phyloP scores from a whole-genome alignment of 192 early-diverging fungal species.

The Coemansia sp. region DNA sequence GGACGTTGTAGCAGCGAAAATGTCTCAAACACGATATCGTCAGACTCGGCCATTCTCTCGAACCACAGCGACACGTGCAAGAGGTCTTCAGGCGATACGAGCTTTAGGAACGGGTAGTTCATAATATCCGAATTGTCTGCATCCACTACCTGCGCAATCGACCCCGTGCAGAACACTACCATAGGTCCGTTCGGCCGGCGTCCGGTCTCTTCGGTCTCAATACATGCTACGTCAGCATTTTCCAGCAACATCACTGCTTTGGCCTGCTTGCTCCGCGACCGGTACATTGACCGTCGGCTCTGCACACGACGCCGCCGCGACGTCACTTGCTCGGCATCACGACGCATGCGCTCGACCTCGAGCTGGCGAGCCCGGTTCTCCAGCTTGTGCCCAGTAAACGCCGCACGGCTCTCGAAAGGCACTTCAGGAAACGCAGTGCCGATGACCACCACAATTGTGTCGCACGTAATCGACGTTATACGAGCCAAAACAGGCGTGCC shows the following conservation, averaged over 20 bases:
- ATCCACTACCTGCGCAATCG: constrained; percentile 34
- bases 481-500: neutral
- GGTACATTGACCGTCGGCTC: neutral
- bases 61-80: constrained; percentile 28
- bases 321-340: neutral
- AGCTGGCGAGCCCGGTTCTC: neutral
- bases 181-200: constrained; percentile 28
- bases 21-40: constrained; percentile 38
- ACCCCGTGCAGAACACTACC: constrained; percentile 44
- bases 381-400: neutral
- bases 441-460: neutral
- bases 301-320: neutral
- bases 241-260: neutral
- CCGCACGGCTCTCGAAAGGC: neutral
- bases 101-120: constrained; percentile 37
- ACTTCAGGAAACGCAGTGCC: neutral
- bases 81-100: constrained; percentile 46
- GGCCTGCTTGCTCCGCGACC: neutral
- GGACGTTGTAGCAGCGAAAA: constrained; percentile 42
- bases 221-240: neutral
- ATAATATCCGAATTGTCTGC: constrained; percentile 40
- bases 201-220: constrained; percentile 12
- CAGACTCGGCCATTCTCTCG: constrained; percentile 28
- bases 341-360: neutral
- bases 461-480: neutral